Conservation (phyloP, 768 basidiomycete species). For the Macrocybe gigantea region DNA sequence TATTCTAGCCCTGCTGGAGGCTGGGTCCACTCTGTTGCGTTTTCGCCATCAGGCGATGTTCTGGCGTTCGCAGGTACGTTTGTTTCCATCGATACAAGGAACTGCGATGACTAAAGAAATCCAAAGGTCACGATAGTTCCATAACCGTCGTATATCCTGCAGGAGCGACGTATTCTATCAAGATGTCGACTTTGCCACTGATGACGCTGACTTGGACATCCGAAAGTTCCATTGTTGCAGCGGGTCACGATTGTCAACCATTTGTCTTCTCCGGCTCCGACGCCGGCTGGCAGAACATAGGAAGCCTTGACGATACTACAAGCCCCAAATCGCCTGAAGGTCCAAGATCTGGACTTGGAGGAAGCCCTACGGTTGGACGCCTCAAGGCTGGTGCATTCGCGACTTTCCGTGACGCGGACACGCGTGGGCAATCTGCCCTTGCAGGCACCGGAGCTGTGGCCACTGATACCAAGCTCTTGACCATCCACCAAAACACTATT, state of each 20-base stretch:
- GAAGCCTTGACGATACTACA: slow-evolving; percentile 82
- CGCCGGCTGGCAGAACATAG: slow-evolving; percentile 72
- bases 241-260: slow-evolving; percentile 97
- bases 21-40: slow-evolving; percentile 95
- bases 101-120: neutral
- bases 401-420: slow-evolving; percentile 89
- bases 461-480: slow-evolving; percentile 71
- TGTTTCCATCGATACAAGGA: neutral
- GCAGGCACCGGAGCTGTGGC: slow-evolving; percentile 19
- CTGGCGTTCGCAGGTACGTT: slow-evolving; percentile 89
- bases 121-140: slow-evolving; percentile 87
- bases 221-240: slow-evolving; percentile 80
- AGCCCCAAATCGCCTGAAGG: slow-evolving; percentile 37
- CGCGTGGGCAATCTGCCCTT: slow-evolving; percentile 48
- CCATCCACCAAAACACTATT: slow-evolving; percentile 98
- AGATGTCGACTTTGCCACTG: slow-evolving; percentile 73
- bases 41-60: slow-evolving; percentile 93
- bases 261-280: slow-evolving; percentile 74
- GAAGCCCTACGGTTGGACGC: slow-evolving; percentile 51
- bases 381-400: slow-evolving; percentile 93
- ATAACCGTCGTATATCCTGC: slow-evolving; percentile 90
- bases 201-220: slow-evolving; percentile 83
- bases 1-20: slow-evolving; percentile 86
- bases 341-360: slow-evolving; percentile 40
- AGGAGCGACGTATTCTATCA: slow-evolving; percentile 71